Base-by-base conservation (phyloP, 1,284 basidiomycete genomes). In the Marasmius tenuissimus region DNA sequence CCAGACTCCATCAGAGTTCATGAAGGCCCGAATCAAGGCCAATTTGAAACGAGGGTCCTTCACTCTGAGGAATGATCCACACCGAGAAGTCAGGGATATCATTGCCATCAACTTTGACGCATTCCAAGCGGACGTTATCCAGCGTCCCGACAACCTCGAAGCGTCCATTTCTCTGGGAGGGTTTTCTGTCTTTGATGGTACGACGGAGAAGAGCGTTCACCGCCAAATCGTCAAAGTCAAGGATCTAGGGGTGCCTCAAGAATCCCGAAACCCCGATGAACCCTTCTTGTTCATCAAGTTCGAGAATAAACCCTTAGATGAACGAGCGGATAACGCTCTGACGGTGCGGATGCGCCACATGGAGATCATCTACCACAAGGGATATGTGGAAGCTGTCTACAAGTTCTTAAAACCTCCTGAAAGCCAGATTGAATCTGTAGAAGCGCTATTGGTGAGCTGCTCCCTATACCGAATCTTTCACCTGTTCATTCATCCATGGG, bases 361-460 rank as follows among this genome's bases (percentile, higher is more conserved):
- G 88, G 97, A 99, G 76, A 94, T 99, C 67, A 93, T 99, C 61
- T 99, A 99, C 71, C 96, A 99, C 73, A 88, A 84, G 69, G 93
- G 93, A 39, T 99, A 98, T 73, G 85, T 99, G 47, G 97, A 99
- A 78, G 93, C 93, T 1, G 86, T 99, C 42, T 91, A 93, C 66
- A 86, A 84, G 64, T 99, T 99, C 80, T 92, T 99, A 79, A 94
- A 91, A 72, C 97, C 97, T 1, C 96, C 97, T 0, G 91, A 91
- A 50, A 96, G 92, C 72, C 97, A 99, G 74, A 77, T 99, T 55
- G 96, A 99, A 75, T 97, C 97, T 1, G 94, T 99, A 59, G 93
- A 93, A 72, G 94, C 93, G 0, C 80, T 96, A 47, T 75, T 96
- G 69, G 92, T 92, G 68, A 60, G 87, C 76, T 14, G 12, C 49